A percentile compares a stretch with the other conserved stretches of the same genome.
phyloP scores from a whole-genome alignment of 305 asterid genomes.

The Fraxinus paxiana region DNA sequence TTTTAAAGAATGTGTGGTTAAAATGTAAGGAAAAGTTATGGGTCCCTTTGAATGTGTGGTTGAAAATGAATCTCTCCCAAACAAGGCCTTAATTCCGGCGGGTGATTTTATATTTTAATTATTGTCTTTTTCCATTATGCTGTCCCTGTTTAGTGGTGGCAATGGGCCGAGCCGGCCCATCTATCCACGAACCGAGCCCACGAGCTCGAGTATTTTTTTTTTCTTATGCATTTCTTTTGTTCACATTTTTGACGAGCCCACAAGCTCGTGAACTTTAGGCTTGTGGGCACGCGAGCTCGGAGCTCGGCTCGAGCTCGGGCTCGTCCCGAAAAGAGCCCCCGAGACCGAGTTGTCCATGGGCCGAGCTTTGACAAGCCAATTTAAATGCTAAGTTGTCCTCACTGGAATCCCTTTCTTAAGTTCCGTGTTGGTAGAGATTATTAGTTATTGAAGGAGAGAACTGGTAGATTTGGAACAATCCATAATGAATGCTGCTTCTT shows the following conservation, averaged over 20 bases:
- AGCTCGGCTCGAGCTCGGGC: too few species aligned
- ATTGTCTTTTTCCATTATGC: not conserved
- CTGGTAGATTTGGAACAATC: not conserved
- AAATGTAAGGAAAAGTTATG: not conserved
- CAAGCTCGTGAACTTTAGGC: not conserved
- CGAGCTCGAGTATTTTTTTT: too few species aligned
- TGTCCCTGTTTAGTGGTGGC: not conserved
- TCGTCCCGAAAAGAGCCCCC: not conserved
- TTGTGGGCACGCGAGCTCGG: not conserved
- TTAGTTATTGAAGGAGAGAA: not conserved
- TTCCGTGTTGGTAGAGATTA: not conserved
- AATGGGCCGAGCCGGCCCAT: too few species aligned
- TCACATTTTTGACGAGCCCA: not conserved
- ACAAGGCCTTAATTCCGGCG: not conserved
- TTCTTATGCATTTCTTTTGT: too few species aligned
- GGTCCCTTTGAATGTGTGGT: not conserved
- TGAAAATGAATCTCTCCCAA: not conserved
- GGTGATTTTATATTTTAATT: not conserved
- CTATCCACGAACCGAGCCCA: too few species aligned
- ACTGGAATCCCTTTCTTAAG: not conserved
- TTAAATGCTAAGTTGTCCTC: not conserved
- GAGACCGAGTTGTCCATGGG: not conserved
- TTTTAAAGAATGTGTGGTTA: constrained; percentile 4
- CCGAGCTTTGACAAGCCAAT: not conserved
- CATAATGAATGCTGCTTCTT: not conserved